Evolutionary conservation across 2,329 filamentous ascomycete species (phyloP).

Genomic region (Sarocladium strictum): DNA sequence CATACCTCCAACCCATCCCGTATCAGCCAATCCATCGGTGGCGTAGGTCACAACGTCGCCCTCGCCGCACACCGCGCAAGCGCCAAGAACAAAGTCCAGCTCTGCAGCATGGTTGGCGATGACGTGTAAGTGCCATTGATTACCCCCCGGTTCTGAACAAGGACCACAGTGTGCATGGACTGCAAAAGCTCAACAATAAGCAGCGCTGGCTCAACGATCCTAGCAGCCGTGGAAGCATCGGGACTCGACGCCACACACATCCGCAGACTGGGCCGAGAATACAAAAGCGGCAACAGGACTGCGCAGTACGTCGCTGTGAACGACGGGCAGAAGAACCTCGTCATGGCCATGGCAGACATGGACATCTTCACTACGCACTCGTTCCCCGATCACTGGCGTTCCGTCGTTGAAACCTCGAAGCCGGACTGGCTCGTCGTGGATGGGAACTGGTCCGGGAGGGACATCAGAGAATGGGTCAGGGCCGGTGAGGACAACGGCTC

Average conservation of each 20-base stretch:
- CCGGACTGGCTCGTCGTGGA: constrained; percentile 82
- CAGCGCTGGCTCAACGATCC: constrained; percentile 66
- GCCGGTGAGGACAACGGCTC: constrained; percentile 40
- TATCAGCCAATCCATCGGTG: constrained; percentile 79
- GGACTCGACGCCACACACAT: constrained; percentile 63
- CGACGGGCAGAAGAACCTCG: constrained; percentile 71
- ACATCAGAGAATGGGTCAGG: constrained; percentile 63
- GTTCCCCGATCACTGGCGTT: constrained; percentile 52
- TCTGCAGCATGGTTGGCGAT: constrained; percentile 77
- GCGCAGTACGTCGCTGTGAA: constrained; percentile 92
- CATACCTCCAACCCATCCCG: constrained; percentile 82
- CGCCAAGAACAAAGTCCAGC: constrained; percentile 53
- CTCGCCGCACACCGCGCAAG: constrained; percentile 69
- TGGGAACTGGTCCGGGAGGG: constrained; percentile 70
- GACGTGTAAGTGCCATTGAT: constrained; percentile 62
- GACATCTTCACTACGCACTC: constrained; percentile 62
- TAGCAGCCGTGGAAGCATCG: constrained; percentile 57
- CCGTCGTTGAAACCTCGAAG: constrained; percentile 46
- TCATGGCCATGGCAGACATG: constrained; percentile 97
- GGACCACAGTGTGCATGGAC: too few species aligned
- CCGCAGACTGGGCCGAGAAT: constrained; percentile 43
- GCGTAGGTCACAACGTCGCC: constrained; percentile 89
- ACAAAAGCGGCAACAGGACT: constrained; percentile 55
- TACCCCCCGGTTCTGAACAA: too few species aligned
- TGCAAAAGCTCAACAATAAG: not conserved